phyloP scores from a whole-genome alignment of 2,329 filamentous ascomycete genomes.

The Ophiostoma montium region DNA sequence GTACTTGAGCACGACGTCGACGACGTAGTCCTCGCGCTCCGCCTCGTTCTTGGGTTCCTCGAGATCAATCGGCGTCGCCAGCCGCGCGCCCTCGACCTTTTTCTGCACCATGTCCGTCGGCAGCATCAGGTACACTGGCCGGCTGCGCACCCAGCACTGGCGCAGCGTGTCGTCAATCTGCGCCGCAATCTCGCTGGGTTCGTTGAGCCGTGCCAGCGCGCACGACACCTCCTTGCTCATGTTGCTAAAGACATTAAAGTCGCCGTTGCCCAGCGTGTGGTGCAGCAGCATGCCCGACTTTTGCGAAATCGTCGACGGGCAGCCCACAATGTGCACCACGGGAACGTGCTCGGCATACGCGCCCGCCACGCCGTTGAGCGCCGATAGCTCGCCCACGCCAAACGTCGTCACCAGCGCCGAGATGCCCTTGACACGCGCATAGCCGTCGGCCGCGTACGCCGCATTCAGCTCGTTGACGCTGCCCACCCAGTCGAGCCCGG shows the following conservation, averaged over 20 bases:
- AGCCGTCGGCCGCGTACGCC: conserved; percentile 46
- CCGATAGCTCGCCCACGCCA: conserved; percentile 40
- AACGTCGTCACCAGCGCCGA: conserved; percentile 44
- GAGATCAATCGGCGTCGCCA: conserved; percentile 59
- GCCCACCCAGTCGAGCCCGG: conserved; percentile 32
- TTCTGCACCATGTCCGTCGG: conserved; percentile 68
- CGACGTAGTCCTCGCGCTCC: conserved; percentile 68
- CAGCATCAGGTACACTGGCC: conserved; percentile 72
- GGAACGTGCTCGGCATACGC: conserved; percentile 42
- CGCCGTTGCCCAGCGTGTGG: conserved; percentile 44
- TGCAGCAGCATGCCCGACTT: conserved; percentile 21
- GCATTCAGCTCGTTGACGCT: conserved; percentile 43
- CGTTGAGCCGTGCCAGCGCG: conserved; percentile 54
- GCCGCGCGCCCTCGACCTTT: conserved; percentile 59
- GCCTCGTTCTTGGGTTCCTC: conserved; percentile 48
- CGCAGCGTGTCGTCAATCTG: conserved; percentile 67
- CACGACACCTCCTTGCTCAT: conserved; percentile 64
- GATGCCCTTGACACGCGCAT: conserved; percentile 43
- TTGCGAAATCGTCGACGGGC: conserved; percentile 16
- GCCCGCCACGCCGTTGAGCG: conserved; percentile 42
- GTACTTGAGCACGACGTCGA: conserved; percentile 61
- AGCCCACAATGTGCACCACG: conserved; percentile 36
- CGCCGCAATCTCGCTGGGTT: conserved; percentile 52
- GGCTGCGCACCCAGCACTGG: conserved; percentile 58
- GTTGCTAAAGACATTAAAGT: conserved; percentile 52